phyloP scores from a whole-genome alignment of 2,329 filamentous ascomycete genomes.

The Purpureocillium takamizusanense region DNA sequence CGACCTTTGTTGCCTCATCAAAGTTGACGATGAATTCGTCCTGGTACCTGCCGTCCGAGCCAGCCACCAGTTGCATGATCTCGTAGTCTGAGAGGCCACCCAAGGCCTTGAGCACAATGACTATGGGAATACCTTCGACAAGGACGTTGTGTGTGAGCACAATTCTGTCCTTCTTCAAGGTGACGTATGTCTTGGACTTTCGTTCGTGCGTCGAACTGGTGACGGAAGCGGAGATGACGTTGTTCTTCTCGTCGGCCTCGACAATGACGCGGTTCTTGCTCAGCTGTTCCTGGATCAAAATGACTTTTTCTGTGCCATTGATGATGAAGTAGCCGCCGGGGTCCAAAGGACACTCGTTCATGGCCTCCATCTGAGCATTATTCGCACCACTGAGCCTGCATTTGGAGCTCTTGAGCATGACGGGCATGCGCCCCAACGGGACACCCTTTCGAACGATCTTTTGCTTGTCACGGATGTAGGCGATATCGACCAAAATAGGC shows the following conservation, averaged over 20 bases:
- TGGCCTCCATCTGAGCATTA: conserved; percentile 78
- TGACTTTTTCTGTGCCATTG: conserved; percentile 96
- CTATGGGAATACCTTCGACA: conserved; percentile 88
- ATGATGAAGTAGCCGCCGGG: conserved; percentile 98
- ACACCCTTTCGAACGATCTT: conserved; percentile 67
- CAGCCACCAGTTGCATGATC: conserved; percentile 84
- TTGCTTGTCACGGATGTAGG: conserved; percentile 75
- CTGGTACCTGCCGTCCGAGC: conserved; percentile 79
- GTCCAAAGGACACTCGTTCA: conserved; percentile 94
- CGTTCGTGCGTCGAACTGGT: conserved; percentile 96
- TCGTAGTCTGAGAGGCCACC: conserved; percentile 92
- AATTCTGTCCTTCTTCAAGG: conserved; percentile 87
- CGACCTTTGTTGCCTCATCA: conserved; percentile 76
- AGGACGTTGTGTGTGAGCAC: conserved; percentile 88
- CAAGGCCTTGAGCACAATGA: conserved; percentile 86
- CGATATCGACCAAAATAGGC: conserved; percentile 85
- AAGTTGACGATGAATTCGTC: conserved; percentile 95
- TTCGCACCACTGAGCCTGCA: conserved; percentile 78
- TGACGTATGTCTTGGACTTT: conserved; percentile 95
- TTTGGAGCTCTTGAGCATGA: conserved; percentile 95
- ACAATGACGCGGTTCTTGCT: conserved; percentile 99
- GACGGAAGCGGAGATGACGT: conserved; percentile 88
- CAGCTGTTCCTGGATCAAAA: conserved; percentile 93
- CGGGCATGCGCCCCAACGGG: conserved; percentile 80
- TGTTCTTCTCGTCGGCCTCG: conserved; percentile 85